Base-by-base conservation (phyloP, 257 asterid genomes). In the Solanum pennellii region DNA sequence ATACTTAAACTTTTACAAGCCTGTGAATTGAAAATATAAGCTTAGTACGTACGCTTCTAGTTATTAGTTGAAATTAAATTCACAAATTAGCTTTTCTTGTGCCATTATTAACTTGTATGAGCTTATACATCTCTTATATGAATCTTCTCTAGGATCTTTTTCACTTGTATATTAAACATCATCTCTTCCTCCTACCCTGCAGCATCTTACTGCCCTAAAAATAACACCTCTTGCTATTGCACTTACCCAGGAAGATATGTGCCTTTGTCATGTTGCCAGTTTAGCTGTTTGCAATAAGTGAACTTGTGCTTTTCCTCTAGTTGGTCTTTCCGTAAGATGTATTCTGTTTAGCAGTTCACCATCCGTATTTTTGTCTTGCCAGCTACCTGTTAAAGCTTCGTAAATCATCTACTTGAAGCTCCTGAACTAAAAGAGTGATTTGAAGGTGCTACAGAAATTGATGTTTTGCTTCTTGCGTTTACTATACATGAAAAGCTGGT, bases 341-440 rank as follows among this genome's bases (percentile, higher is more conserved):
- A 68, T 76, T n/a, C 39, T 31, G 27, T 37, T 77, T 27, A 44
- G 66, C 66, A 35, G 12, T 47, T 80, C 42, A 47, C 68, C 41
- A 45, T 47, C 41, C 85, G 23, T 86, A 83, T 82, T 25, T 82
- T 62, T 52, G 90, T 52, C 42, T 62, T 92, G 91, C 72, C 91
- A 96, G 96, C 90, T 97, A 89, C 94, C 96, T 12, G 89, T 89
- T 59, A 93, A 93, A 89, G 96, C 92, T 65, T 83, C 94, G 84
- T 59, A 60, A 89, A 89, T 90, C 94, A 95, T 87, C 89, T 95
- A 60, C 92, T 96, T 86, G 98, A 95, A 92, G 97, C 93, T 90
- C 95, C 95, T 23, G 99, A 93, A 87, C 91, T 97, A 80, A 94
- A 91, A 89, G 96, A 95, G 89, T 97, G 98, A 96, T 93, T 95